Evolutionary conservation across 805 yeast genomes (phyloP), one percentile per base, ranked within the genome.

Genomic region (Candida xyloterini): DNA sequence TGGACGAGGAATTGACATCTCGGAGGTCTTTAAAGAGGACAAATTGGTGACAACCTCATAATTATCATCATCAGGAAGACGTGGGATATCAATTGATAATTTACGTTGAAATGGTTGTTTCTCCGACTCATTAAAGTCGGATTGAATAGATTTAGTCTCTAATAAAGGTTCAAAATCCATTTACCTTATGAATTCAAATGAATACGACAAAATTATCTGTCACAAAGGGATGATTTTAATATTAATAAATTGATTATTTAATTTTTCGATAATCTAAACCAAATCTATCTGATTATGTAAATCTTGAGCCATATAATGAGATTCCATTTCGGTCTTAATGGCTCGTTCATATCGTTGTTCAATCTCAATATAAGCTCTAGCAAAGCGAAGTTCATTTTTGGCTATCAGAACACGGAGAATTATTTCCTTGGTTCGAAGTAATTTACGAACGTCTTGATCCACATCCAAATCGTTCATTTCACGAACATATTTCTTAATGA

Each of bases 341-440:
- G 56, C 56, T 22, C 62, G 45, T 30, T 51, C 48, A 35, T 49
- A 60, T 15, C 66, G 44, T 30, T 58, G 57, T 33, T 57, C 63
- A 10, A 51, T 34, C 35, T 61, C 64, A 3, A 61, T 35, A 3
- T 44, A 34, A 3, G 33, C 37, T 30, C 47, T 53, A 3, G 59
- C 66, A 34, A 44, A 49, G n/a, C 48, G 49, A 10, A 50, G 34
- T 15, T 56, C 58, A 20, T 27, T 54, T 27, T 53, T 57, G 11
- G 89, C 69, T 18, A 89, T 62, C 38, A 91, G 57, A 11, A 88
- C 69, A 35, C 97, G 71, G 44, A 91, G 62, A 6, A 90, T 69
- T 10, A 88, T 71, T 50, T 87, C 87, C 50, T 67, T 62, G 29
- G 65, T 63, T 24, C 38, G 50, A 10, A 65, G 61, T 10, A 73